phyloP scores from a whole-genome alignment of 345 rosid genomes.

The Barbarea vulgaris region DNA sequence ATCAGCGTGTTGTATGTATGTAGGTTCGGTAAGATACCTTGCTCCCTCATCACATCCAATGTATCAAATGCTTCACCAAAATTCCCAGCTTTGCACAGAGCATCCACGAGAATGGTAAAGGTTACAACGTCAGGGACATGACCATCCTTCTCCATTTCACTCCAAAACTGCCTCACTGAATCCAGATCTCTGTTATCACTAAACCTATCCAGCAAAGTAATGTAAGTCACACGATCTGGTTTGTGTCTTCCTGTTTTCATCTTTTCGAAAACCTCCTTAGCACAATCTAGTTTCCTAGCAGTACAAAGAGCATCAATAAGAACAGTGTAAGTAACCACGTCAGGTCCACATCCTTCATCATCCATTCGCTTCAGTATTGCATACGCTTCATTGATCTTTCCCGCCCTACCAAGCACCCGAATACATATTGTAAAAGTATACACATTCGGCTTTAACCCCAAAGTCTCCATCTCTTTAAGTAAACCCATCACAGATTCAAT shows the following conservation, averaged over 20 bases:
- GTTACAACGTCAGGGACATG: constrained; percentile 81
- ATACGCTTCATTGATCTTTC: constrained; percentile 71
- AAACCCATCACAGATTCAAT: constrained; percentile 65
- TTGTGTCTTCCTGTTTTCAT: constrained; percentile 80
- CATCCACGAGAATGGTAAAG: constrained; percentile 72
- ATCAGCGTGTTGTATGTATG: constrained; percentile 86
- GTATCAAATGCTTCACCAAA: constrained; percentile 64
- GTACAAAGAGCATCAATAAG: constrained; percentile 86
- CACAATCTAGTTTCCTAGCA: constrained; percentile 65
- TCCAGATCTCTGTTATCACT: constrained; percentile 71
- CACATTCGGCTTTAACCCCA: constrained; percentile 84
- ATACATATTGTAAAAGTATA: constrained; percentile 95
- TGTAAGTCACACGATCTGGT: constrained; percentile 80
- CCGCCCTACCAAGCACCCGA: constrained; percentile 78
- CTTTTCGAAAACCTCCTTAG: constrained; percentile 60
- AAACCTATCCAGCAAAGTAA: constrained; percentile 78
- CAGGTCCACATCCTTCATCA: constrained; percentile 83
- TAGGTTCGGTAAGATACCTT: constrained; percentile 68
- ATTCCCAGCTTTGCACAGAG: constrained; percentile 67
- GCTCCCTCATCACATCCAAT: constrained; percentile 67
- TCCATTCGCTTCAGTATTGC: constrained; percentile 80
- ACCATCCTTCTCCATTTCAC: constrained; percentile 84
- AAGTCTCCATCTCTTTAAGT: constrained; percentile 75
- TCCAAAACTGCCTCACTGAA: constrained; percentile 73
- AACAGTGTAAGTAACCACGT: constrained; percentile 86